phyloP scores from a whole-genome alignment of 257 asterid species.

The Pogostemon cablin region DNA sequence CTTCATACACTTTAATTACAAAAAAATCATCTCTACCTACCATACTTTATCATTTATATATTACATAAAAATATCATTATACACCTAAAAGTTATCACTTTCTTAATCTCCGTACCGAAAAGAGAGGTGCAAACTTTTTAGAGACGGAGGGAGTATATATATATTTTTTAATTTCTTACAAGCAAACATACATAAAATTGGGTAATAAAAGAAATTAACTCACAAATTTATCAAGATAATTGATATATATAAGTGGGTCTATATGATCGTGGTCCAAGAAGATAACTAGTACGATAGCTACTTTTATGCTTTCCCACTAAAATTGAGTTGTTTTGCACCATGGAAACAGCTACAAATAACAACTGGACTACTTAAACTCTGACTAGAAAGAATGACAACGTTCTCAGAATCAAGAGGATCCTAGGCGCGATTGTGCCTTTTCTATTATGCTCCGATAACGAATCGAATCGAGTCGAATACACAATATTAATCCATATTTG shows the following conservation, averaged over 20 bases:
- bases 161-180: too few relatives aligned
- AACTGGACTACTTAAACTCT: constrained; percentile 17
- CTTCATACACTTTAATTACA: too few relatives aligned
- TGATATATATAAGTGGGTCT: neutral
- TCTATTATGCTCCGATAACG: neutral
- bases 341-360: constrained; percentile 18
- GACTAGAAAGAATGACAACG: constrained; percentile 8
- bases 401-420: neutral
- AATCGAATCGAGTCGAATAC: neutral
- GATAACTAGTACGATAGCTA: neutral
- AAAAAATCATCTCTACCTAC: too few relatives aligned
- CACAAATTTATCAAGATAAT: neutral
- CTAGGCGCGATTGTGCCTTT: constrained; percentile 1
- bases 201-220: too few relatives aligned
- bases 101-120: too few relatives aligned
- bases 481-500: too few relatives aligned
- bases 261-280: neutral
- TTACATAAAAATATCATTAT: too few relatives aligned
- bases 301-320: constrained; percentile 8
- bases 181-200: too few relatives aligned
- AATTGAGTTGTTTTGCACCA: constrained; percentile 16
- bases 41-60: too few relatives aligned
- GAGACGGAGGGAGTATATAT: too few relatives aligned
- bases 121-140: too few relatives aligned
- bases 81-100: too few relatives aligned